Conservation (phyloP, 352 stramenopile genomes). For the Phytophthora sp. region DNA sequence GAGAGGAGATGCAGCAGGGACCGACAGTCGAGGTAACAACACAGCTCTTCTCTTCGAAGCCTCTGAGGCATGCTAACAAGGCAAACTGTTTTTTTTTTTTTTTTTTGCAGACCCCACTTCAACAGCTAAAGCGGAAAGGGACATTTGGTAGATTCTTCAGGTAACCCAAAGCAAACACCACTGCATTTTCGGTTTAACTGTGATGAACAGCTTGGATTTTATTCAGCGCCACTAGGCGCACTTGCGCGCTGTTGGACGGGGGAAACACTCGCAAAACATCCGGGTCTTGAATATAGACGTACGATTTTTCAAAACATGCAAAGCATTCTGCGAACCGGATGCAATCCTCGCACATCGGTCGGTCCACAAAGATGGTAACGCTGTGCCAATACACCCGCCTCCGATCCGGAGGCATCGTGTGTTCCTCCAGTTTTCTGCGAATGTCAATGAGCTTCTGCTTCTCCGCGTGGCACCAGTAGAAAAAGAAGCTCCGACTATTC, state of each 20-base stretch:
- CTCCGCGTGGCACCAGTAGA: slow-evolving; percentile 88
- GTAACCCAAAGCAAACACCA: background rate
- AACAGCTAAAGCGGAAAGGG: slow-evolving; percentile 37
- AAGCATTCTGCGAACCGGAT: slow-evolving; percentile 63
- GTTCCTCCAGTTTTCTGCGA: slow-evolving; percentile 52
- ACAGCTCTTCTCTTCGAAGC: no score
- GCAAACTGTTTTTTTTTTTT: no score
- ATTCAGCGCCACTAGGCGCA: no score
- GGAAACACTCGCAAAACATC: slow-evolving; percentile 48
- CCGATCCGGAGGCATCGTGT: background rate
- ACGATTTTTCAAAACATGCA: slow-evolving; percentile 42
- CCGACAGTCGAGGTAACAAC: background rate
- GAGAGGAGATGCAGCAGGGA: background rate
- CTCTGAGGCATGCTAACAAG: no score
- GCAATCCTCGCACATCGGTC: slow-evolving; percentile 80
- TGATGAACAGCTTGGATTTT: no score
- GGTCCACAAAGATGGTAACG: slow-evolving; percentile 67
- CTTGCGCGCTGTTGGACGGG: slow-evolving; percentile 7
- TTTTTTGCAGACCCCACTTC: background rate
- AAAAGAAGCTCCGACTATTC: slow-evolving; percentile 86
- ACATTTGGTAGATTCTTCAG: slow-evolving; percentile 23
- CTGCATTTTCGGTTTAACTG: no score
- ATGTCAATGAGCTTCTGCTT: slow-evolving; percentile 88
- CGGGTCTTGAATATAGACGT: slow-evolving; percentile 64
- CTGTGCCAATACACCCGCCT: slow-evolving; percentile 50